Evolutionary conservation across 441 rosid species (phyloP).

Genomic region (Theobroma grandiflorum): DNA sequence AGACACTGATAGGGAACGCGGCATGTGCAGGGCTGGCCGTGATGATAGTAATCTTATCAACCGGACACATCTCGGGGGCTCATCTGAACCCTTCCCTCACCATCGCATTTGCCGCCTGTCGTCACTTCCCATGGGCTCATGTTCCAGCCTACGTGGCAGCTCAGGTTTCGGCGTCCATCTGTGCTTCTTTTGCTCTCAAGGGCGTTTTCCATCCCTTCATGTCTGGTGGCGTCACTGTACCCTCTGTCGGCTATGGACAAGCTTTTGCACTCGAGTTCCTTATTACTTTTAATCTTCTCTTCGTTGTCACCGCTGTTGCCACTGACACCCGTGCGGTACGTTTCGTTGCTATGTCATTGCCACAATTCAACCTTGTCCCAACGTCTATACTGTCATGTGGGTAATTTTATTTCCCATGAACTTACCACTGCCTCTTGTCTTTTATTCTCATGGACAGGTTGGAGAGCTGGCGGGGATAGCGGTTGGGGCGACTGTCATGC

Average conservation of each 20-base stretch:
- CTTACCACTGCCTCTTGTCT: background rate
- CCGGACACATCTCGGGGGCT: conserved; percentile 97
- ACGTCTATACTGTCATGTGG: too few relatives aligned
- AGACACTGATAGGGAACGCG: conserved; percentile 88
- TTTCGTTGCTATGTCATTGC: background rate
- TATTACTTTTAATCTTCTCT: conserved; percentile 70
- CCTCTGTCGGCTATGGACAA: conserved; percentile 62
- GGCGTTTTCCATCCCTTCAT: conserved; percentile 82
- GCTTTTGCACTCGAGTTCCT: conserved; percentile 81
- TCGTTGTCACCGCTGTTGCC: conserved; percentile 78
- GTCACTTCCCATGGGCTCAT: conserved; percentile 94
- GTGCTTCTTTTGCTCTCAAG: conserved; percentile 93
- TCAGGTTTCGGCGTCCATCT: conserved; percentile 88
- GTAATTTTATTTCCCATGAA: background rate
- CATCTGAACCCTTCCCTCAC: conserved; percentile 96
- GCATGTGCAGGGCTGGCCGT: conserved; percentile 92
- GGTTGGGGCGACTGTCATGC: conserved; percentile 97
- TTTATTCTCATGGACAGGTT: conserved; percentile 54
- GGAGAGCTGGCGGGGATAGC: conserved; percentile 99
- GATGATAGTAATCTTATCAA: conserved; percentile 87
- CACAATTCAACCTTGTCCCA: background rate
- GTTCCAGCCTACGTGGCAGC: conserved; percentile 93
- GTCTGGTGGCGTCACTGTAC: conserved; percentile 95
- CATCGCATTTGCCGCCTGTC: conserved; percentile 87
- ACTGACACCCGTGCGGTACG: conserved; percentile 84